Base-by-base conservation (phyloP, 2,329 filamentous ascomycete genomes). In the Stachybotrys chartarum region DNA sequence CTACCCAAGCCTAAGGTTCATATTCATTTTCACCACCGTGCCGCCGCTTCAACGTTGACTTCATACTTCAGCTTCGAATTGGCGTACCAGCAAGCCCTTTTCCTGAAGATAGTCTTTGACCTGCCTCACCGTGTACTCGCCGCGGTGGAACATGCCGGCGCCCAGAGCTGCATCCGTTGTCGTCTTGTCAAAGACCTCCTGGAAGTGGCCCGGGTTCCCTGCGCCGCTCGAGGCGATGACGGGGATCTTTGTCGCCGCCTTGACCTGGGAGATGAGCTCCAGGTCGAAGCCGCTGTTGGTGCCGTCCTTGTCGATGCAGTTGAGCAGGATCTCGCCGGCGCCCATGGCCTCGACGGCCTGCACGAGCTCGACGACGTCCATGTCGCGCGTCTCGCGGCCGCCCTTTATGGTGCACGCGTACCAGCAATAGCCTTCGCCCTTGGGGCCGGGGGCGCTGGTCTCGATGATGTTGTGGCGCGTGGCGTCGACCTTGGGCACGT, bases 371-470 rank as follows among this genome's bases (percentile, higher is more conserved):
- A 92, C 83, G 16, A 97, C 94, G 69, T 97, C 93, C 61, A 97
- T 79, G 70, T 97, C 91, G 57, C 92, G 84, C n/a, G 88, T 92
- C 75, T 97, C 93, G 58, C 94, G 86, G 7, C 94, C 94, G 50
- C 94, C 94, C 75, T 93, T 95, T 75, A 96, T 91, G 7, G 94
- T 99, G 75, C 94, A 97, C 56, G 94, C 92, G 70, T 97, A 99
- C 93, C 93, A 99, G 76, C 91, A 96, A 72, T 85, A 88, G 53
- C 78, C 75, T 71, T 97, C 90, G 31, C 91, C 91, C 48, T 82
- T 80, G 24, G 89, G 85, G 8, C 92, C 91, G 0, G 84, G 85
- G 58, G 77, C 81, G 0, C 73, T 69, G 0, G 93, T 96, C 66
- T 80, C 76, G 66, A 97, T 76, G 14, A 87, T 90, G 71, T 77